phyloP scores from a whole-genome alignment of 2,329 filamentous ascomycete species.

The Aurifilum marmelostoma region DNA sequence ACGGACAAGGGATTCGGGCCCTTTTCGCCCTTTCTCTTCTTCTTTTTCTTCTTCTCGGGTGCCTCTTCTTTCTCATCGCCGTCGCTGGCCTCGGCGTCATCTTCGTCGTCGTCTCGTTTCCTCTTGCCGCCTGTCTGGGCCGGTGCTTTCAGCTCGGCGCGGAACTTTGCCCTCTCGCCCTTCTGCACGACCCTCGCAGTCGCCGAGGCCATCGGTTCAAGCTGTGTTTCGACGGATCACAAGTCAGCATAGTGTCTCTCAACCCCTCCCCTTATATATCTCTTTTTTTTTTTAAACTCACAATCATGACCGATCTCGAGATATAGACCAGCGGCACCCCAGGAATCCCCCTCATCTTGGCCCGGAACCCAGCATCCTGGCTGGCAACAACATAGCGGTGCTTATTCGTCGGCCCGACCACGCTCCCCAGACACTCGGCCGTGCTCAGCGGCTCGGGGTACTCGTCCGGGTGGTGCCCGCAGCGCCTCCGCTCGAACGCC shows the following conservation, averaged over 20 bases:
- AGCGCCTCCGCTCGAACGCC: constrained; percentile 71
- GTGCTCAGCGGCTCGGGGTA: constrained; percentile 72
- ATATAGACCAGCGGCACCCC: constrained; percentile 81
- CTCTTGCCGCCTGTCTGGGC: constrained; percentile 46
- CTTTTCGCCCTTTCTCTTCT: constrained; percentile 37
- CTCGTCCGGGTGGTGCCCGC: constrained; percentile 74
- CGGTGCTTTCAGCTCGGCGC: constrained; percentile 62
- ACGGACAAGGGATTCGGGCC: constrained; percentile 40
- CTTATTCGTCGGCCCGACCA: constrained; percentile 85
- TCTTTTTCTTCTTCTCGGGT: constrained; percentile 38
- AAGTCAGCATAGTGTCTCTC: neutral
- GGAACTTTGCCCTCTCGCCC: constrained; percentile 76
- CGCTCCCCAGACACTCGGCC: constrained; percentile 70
- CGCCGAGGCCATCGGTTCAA: constrained; percentile 71
- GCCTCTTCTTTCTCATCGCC: constrained; percentile 29
- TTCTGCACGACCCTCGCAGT: constrained; percentile 65
- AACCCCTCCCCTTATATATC: constrained; percentile 22
- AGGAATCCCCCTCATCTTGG: constrained; percentile 65
- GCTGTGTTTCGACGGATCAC: neutral
- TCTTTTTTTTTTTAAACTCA: constrained; percentile 39
- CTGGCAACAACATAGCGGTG: constrained; percentile 78
- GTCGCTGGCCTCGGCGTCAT: constrained; percentile 39
- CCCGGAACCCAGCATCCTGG: constrained; percentile 68
- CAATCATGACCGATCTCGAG: constrained; percentile 75
- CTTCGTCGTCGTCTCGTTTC: constrained; percentile 48